Evolutionary conservation across 176 grass and related monocot genomes (phyloP), one percentile per base, ranked within the genome.

Genomic region (Puya raimondii): DNA sequence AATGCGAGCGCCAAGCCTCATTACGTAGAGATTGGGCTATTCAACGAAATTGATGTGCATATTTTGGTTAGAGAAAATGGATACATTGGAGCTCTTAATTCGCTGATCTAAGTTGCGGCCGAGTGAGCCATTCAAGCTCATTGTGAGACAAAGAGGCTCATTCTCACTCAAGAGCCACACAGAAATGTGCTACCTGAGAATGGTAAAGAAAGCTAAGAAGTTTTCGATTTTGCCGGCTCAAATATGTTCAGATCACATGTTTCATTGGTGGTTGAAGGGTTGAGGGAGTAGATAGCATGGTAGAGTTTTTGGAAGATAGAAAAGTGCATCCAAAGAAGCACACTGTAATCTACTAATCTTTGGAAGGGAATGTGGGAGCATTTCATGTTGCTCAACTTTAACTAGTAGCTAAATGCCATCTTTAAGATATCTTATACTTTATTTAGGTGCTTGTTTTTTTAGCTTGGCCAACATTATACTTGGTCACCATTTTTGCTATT

Each of bases 371-470:
- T 49, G 33, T 4, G 65, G 1, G 33, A 20, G 65, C 18, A n/a
- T 67, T 48, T 67, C 65, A 21, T 67, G 65, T 67, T 48, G 65
- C 26, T 67, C 65, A 21, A 67, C 33, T 42, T 42, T 42, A 42
- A 42, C 33, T 42, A 6, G 33, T 42, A 6, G 33, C 33, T 42
- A 42, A 42, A 42, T 42, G 33, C 33, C 33, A 42, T 42, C 33
- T 42, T 42, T 42, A 42, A 42, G 33, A 21, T 23, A 23, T 63
- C 23, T 23, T 10, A 11, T 63, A 63, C 58, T 63, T 21, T 10
- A 21, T 61, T 63, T 23, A 9, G 23, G 58, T 17, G 18, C 23
- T 63, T 63, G 58, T 63, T 11, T 26, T 26, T 0, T 26, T 26
- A 26, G 25, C 25, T 26, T 26, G 25, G 25, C 25, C 25, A 26